phyloP scores from a whole-genome alignment of 2,329 filamentous ascomycete species.

The Orbilia quercus region DNA sequence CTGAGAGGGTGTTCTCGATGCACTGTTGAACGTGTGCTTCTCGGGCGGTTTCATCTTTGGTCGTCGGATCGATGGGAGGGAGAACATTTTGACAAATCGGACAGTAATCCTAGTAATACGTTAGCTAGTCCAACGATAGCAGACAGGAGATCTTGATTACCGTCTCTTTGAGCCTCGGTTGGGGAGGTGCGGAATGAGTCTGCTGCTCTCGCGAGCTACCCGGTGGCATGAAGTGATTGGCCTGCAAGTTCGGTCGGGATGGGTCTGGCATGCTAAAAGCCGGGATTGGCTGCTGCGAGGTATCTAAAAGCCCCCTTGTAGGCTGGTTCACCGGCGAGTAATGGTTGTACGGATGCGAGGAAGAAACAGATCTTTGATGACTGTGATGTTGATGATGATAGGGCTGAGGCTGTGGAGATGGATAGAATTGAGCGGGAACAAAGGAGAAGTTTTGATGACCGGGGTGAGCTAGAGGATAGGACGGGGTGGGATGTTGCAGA shows the following conservation, averaged over 20 bases:
- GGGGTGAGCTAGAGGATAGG: conserved; percentile 36
- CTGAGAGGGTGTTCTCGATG: conserved; percentile 60
- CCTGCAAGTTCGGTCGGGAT: conserved; percentile 18
- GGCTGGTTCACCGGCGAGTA: conserved; percentile 51
- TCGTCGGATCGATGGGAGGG: conserved; percentile 56
- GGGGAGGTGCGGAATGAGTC: conserved; percentile 49
- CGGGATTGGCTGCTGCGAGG: conserved; percentile 42
- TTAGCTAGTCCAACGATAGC: too few relatives aligned
- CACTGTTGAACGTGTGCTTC: conserved; percentile 66
- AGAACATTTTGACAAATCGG: conserved; percentile 59
- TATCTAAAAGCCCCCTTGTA: conserved; percentile 36
- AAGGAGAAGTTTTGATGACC: conserved; percentile 39
- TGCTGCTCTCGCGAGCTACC: conserved; percentile 30
- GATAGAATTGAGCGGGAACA: conserved; percentile 45
- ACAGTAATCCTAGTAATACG: conserved; percentile 60
- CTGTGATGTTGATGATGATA: conserved; percentile 32
- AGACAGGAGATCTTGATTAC: too few relatives aligned
- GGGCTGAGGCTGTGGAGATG: conserved; percentile 37
- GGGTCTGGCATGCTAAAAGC: conserved; percentile 49
- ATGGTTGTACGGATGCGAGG: conserved; percentile 38
- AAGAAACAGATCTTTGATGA: conserved; percentile 49
- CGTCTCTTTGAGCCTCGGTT: conserved; percentile 57
- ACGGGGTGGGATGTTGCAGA: conserved; percentile 50
- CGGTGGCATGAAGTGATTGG: conserved; percentile 33
- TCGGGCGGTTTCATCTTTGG: conserved; percentile 63